These are phyloP conservation scores for Xylaria nigripes DNA, from an alignment of 495 filamentous ascomycete genomes.

Conservation along the genomic window DNA sequence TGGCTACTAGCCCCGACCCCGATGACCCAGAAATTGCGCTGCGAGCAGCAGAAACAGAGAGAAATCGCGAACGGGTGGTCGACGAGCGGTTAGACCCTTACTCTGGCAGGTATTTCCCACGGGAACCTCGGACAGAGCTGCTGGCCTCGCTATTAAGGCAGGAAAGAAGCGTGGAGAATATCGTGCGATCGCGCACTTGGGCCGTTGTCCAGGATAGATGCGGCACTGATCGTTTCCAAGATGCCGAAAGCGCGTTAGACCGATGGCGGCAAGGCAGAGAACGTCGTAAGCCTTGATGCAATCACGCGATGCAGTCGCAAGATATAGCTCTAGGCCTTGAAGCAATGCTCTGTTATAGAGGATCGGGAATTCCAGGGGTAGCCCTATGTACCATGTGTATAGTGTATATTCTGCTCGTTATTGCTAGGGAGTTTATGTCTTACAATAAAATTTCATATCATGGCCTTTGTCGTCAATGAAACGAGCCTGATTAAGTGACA, in stretches of 20 bases:
- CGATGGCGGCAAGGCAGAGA: conserved; percentile 29
- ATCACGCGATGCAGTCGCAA: background rate
- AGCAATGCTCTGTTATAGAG: too few species aligned
- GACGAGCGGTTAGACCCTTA: conserved; percentile 93
- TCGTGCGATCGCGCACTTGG: conserved; percentile 80
- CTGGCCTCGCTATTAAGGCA: conserved; percentile 70
- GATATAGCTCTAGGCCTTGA: too few species aligned
- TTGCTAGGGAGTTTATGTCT: too few species aligned
- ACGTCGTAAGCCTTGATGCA: conserved; percentile 6
- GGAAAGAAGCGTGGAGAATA: conserved; percentile 79
- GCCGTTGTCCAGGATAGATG: conserved; percentile 72
- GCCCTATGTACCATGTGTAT: too few species aligned
- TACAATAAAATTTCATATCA: too few species aligned
- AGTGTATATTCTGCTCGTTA: too few species aligned
- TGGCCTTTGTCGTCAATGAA: too few species aligned
- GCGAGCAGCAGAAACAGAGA: conserved; percentile 60
- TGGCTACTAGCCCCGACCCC: conserved; percentile 81
- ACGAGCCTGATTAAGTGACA: too few species aligned
- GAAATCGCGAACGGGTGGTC: conserved; percentile 65
- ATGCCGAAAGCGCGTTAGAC: conserved; percentile 57
- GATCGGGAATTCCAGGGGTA: too few species aligned
- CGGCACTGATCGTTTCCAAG: conserved; percentile 39
- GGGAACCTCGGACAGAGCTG: conserved; percentile 75
- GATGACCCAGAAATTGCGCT: conserved; percentile 73
- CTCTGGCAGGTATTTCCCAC: conserved; percentile 72